Conservation (phyloP, 2,329 filamentous ascomycete genomes). For the Aspergillus felis region DNA sequence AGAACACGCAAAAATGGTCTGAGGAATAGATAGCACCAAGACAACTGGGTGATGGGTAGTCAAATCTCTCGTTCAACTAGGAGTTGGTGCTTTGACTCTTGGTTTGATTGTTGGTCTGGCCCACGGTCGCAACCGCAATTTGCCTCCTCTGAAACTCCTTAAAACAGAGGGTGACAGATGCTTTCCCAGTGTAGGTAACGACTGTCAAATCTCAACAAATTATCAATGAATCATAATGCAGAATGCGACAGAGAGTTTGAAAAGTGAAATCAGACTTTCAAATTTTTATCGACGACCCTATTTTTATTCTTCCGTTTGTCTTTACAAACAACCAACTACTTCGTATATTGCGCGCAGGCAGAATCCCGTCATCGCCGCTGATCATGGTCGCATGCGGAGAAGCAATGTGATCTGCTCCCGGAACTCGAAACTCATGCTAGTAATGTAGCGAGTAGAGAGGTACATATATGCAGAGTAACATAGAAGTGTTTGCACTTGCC, state of each 20-base stretch:
- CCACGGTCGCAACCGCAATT: background rate
- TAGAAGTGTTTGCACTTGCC: background rate
- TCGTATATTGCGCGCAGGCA: background rate
- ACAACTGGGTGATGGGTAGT: background rate
- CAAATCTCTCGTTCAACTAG: background rate
- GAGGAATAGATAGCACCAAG: background rate
- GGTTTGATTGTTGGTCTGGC: background rate
- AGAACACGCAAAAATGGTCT: background rate
- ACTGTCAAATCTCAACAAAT: background rate
- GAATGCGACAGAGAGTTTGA: background rate
- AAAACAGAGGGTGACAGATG: background rate
- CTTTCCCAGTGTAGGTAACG: background rate
- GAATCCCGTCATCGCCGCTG: background rate
- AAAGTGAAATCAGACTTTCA: background rate
- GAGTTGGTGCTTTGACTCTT: background rate
- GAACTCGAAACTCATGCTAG: background rate
- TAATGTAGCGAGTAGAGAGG: background rate
- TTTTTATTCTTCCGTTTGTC: background rate
- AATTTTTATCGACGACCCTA: background rate
- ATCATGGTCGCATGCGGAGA: constrained; percentile 2
- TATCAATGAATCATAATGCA: background rate
- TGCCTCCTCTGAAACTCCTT: background rate
- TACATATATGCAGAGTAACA: background rate
- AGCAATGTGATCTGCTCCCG: background rate
- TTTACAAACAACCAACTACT: background rate